Evolutionary conservation across 2,329 filamentous ascomycete species (phyloP).

Genomic region (Fusarium multiceps): DNA sequence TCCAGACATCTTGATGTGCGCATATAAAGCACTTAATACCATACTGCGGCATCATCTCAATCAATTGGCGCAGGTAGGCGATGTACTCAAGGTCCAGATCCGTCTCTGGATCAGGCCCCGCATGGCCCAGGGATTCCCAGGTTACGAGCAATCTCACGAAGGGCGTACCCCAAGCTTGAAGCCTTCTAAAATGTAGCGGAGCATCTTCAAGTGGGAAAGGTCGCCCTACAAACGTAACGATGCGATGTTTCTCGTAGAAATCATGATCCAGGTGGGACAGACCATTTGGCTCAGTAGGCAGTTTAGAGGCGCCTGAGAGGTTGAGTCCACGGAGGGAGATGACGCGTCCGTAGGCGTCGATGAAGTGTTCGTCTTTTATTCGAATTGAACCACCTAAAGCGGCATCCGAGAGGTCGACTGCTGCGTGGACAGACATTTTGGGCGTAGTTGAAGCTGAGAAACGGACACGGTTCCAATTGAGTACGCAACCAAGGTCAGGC

Average conservation of each 20-base stretch:
- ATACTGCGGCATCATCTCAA: constrained; percentile 53
- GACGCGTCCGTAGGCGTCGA: constrained; percentile 53
- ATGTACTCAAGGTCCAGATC: constrained; percentile 55
- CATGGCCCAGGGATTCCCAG: constrained; percentile 55
- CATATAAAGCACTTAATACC: constrained; percentile 57
- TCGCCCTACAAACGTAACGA: constrained; percentile 53
- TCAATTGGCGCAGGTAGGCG: constrained; percentile 51
- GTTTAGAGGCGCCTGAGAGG: constrained; percentile 55
- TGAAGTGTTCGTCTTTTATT: constrained; percentile 48
- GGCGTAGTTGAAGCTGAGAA: constrained; percentile 6
- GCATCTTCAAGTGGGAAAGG: constrained; percentile 55
- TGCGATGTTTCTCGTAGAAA: constrained; percentile 55
- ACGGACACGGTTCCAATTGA: constrained; percentile 24
- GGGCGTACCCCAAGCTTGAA: constrained; percentile 54
- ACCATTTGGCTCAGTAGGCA: constrained; percentile 52
- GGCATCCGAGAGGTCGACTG: constrained; percentile 51
- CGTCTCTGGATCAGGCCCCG: constrained; percentile 46
- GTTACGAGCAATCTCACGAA: constrained; percentile 56
- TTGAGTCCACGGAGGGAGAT: constrained; percentile 56
- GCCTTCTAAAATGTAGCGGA: constrained; percentile 52
- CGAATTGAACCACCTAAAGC: constrained; percentile 50
- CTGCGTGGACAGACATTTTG: constrained; percentile 41
- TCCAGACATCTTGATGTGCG: constrained; percentile 58
- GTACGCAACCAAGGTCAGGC: constrained; percentile 24
- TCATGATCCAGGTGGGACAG: constrained; percentile 54